Percentiles rank a stretch among this genome's conserved stretches.
phyloP scores from a whole-genome alignment of 2,329 filamentous ascomycete species.

The Cladosporium cucumerinum region DNA sequence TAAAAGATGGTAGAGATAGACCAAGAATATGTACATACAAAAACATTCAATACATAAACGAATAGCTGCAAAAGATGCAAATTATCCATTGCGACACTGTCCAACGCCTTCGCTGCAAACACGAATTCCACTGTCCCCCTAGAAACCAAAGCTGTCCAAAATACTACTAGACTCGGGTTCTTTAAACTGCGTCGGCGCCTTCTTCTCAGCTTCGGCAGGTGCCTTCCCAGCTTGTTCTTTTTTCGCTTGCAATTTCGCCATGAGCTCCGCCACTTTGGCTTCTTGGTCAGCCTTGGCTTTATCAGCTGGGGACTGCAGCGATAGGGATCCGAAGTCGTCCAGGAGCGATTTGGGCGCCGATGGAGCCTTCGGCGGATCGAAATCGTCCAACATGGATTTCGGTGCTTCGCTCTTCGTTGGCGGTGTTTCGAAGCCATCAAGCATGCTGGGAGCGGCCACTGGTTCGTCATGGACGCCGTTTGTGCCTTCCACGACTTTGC shows the following conservation, averaged over 20 bases:
- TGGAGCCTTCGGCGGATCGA: constrained; percentile 11
- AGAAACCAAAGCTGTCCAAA: constrained; percentile 92
- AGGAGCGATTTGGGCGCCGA: constrained; percentile 20
- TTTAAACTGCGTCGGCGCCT: constrained; percentile 74
- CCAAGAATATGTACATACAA: not conserved
- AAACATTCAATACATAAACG: not conserved
- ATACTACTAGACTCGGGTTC: constrained; percentile 89
- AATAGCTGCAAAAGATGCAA: not conserved
- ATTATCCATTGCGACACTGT: not conserved
- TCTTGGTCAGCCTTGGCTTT: constrained; percentile 26
- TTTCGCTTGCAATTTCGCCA: constrained; percentile 43
- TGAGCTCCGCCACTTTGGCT: constrained; percentile 31
- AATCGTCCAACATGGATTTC: constrained; percentile 27
- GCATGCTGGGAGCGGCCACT: constrained; percentile 20
- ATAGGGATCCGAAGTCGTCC: constrained; percentile 22
- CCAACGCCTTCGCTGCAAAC: not conserved
- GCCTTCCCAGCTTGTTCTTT: constrained; percentile 30
- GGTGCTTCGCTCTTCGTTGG: not conserved
- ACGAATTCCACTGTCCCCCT: not conserved
- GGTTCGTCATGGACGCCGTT: not conserved
- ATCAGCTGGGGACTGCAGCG: constrained; percentile 17
- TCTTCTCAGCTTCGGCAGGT: constrained; percentile 40
- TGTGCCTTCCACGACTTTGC: constrained; percentile 4
- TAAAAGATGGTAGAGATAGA: no score
- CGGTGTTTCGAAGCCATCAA: constrained; percentile 18